Percentiles rank a stretch among this genome's conserved stretches.
phyloP scores from a whole-genome alignment of 1,284 basidiomycete genomes.

The Inonotus hispidus region DNA sequence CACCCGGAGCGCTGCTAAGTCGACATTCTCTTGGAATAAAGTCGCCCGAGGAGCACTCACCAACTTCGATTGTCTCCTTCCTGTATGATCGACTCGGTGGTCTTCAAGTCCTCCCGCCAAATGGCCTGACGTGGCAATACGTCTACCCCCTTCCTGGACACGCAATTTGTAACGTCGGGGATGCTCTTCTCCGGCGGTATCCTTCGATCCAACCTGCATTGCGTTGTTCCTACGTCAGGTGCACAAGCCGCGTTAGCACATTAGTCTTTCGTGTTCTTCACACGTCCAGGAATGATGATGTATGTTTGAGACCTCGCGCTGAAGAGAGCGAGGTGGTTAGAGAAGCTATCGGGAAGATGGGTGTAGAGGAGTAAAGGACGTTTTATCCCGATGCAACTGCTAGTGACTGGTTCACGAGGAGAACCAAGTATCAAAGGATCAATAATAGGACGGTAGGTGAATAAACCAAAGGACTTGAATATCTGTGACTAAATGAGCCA shows the following conservation, averaged over 20 bases:
- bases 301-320: conserved; percentile 40
- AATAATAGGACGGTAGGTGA: conserved; percentile 36
- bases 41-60: conserved; percentile 47
- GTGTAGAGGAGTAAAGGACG: not conserved
- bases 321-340: conserved; percentile 37
- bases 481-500: too few species aligned
- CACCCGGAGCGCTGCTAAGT: conserved; percentile 40
- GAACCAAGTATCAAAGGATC: conserved; percentile 42
- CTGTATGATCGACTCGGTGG: conserved; percentile 68
- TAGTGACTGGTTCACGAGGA: conserved; percentile 42
- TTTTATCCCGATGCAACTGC: conserved; percentile 32
- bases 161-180: conserved; percentile 57
- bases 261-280: conserved; percentile 60
- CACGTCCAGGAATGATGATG: conserved; percentile 50
- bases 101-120: conserved; percentile 62
- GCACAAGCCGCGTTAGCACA: conserved; percentile 41
- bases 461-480: too few species aligned
- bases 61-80: conserved; percentile 44
- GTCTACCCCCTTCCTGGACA: conserved; percentile 56
- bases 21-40: conserved; percentile 39
- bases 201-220: conserved; percentile 51
- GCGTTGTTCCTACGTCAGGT: conserved; percentile 41
- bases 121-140: conserved; percentile 61
- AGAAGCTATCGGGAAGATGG: not conserved
- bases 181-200: conserved; percentile 58